A percentile compares a stretch with the other conserved stretches of the same genome.
phyloP scores from a whole-genome alignment of 129 eudicot genomes.

The Sambucus nigra region DNA sequence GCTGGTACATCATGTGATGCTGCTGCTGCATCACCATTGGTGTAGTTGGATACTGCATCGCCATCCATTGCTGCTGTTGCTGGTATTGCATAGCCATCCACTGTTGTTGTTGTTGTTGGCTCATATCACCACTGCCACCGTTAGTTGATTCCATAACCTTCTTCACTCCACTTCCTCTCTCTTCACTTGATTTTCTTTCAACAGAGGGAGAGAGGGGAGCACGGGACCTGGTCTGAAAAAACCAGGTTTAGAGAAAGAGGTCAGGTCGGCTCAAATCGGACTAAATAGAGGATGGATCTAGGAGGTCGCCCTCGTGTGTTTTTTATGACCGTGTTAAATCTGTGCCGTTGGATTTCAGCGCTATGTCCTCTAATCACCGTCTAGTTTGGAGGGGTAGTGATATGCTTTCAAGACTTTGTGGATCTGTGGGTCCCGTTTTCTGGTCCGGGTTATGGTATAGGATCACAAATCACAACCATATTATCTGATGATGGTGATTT shows the following conservation, averaged over 20 bases:
- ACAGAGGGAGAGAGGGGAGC: background rate
- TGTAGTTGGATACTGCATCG: background rate
- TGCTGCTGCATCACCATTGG: background rate
- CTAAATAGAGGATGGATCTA: background rate
- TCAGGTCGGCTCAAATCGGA: background rate
- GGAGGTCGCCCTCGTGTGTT: background rate
- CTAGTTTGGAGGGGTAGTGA: no score
- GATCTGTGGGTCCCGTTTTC: no score
- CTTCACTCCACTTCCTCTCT: background rate
- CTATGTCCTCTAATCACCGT: background rate
- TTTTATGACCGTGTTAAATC: background rate
- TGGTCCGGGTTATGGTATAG: no score
- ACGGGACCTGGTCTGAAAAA: background rate
- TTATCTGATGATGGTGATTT: no score
- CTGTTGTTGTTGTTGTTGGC: background rate
- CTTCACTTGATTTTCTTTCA: background rate
- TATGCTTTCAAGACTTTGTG: no score
- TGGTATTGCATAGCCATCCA: slow-evolving; percentile 1
- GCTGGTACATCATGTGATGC: slow-evolving; percentile 4
- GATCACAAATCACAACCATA: no score
- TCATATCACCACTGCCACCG: slow-evolving; percentile 1
- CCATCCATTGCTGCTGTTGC: background rate
- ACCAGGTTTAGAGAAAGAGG: background rate
- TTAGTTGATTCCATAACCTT: background rate
- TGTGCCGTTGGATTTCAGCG: background rate